A percentile compares a stretch with the other conserved stretches of the same genome.
These are phyloP conservation scores for Penicillium robsamsonii DNA, from an alignment of 495 filamentous ascomycete genomes.

Conservation along the genomic window DNA sequence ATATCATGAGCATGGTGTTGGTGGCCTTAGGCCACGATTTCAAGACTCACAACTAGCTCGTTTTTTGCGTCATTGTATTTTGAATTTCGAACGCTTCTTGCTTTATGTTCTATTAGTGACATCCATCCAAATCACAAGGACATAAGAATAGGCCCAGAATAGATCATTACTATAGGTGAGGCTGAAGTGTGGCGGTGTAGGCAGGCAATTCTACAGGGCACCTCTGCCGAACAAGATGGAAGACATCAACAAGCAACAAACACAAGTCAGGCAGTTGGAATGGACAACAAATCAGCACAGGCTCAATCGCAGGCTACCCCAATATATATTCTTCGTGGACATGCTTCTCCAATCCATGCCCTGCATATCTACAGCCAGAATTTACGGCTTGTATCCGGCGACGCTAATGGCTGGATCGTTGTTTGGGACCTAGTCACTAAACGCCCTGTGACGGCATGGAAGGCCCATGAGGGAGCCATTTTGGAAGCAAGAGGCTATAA, in stretches of 20 bases:
- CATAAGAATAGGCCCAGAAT: background rate
- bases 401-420: conserved; percentile 86
- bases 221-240: background rate
- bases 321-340: conserved; percentile 83
- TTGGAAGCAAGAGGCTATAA: conserved; percentile 66
- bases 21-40: no score
- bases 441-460: conserved; percentile 82
- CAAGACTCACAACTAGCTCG: no score
- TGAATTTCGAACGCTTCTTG: no score
- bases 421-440: conserved; percentile 83
- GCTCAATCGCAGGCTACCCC: conserved; percentile 61
- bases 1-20: no score
- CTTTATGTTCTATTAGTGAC: no score
- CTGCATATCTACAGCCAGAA: conserved; percentile 71
- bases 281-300: conserved; percentile 6
- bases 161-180: background rate
- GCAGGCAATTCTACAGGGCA: conserved; percentile 1
- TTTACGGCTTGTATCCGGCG: conserved; percentile 76
- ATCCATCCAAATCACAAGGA: background rate
- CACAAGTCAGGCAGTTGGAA: background rate
- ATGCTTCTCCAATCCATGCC: conserved; percentile 76
- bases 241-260: conserved; percentile 1
- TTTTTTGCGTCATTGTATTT: no score
- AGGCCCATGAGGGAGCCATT: conserved; percentile 75
- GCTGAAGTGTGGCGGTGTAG: conserved; percentile 10